phyloP scores from a whole-genome alignment of 2,329 filamentous ascomycete species.

The Stemphylium vesicarium region DNA sequence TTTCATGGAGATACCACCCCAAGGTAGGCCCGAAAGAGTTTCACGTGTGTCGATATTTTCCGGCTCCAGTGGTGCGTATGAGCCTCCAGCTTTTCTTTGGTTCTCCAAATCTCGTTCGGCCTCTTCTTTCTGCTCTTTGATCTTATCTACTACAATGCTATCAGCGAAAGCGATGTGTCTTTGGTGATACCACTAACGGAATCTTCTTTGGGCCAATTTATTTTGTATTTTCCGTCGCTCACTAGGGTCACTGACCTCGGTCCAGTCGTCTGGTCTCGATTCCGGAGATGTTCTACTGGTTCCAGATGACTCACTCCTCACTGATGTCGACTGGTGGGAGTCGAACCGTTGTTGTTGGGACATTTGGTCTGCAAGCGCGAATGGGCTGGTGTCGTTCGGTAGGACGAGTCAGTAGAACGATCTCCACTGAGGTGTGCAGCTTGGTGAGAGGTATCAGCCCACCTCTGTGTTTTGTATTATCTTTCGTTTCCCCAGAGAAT shows the following conservation, averaged over 20 bases:
- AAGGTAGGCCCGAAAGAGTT: conserved; percentile 68
- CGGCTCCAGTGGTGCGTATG: conserved; percentile 67
- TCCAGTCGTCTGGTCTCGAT: conserved; percentile 66
- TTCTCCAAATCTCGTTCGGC: conserved; percentile 69
- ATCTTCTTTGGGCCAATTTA: conserved; percentile 76
- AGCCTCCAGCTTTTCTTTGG: conserved; percentile 66
- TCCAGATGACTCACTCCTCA: conserved; percentile 21
- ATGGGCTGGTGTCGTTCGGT: neutral
- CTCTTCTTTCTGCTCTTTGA: conserved; percentile 70
- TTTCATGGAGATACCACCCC: conserved; percentile 70
- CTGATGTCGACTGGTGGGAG: conserved; percentile 22
- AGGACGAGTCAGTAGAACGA: neutral
- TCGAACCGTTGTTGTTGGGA: conserved; percentile 27
- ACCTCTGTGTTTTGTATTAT: too few relatives aligned
- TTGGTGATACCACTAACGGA: conserved; percentile 64
- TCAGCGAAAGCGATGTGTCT: neutral
- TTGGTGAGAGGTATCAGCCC: neutral
- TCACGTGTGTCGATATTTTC: conserved; percentile 61
- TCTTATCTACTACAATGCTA: conserved; percentile 66
- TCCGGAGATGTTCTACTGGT: conserved; percentile 26
- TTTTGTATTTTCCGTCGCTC: conserved; percentile 79
- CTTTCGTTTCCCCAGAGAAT: neutral
- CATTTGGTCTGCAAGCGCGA: conserved; percentile 19
- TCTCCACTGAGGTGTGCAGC: too few relatives aligned
- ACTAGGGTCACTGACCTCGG: conserved; percentile 70